These are phyloP conservation scores for Pseudogymnoascus sp. DNA, from an alignment of 2,329 filamentous ascomycete genomes.

Conservation along the genomic window DNA sequence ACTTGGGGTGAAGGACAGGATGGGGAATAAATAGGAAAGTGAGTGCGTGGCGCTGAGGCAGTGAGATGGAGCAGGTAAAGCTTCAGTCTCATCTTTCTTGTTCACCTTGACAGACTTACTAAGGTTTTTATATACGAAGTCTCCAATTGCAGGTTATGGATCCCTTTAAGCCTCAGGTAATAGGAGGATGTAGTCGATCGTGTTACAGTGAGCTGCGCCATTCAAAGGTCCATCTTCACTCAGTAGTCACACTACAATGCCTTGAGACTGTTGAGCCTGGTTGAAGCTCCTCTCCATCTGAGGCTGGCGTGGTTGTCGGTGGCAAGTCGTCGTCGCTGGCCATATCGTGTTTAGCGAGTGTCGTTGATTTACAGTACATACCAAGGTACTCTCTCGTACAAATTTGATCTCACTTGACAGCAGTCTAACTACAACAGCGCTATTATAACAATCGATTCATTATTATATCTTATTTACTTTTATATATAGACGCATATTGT, in stretches of 20 bases:
- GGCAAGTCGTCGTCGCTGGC: background rate
- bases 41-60: too few relatives aligned
- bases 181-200: too few relatives aligned
- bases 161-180: background rate
- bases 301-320: background rate
- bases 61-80: background rate
- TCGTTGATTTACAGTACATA: slow-evolving; percentile 7
- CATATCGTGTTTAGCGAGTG: slow-evolving; percentile 1
- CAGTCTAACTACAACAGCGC: background rate
- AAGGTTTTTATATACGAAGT: background rate
- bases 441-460: background rate
- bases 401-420: background rate
- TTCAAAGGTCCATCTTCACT: background rate
- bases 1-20: background rate
- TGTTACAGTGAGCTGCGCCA: background rate
- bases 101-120: background rate
- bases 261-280: background rate
- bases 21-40: background rate
- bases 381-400: background rate
- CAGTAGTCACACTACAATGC: background rate
- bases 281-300: background rate
- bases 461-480: background rate
- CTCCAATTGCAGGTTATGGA: background rate
- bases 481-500: background rate
- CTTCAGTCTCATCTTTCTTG: background rate